Evolutionary conservation across 106 monocot genomes (phyloP), one percentile per base, ranked within the genome.

Genomic region (Narthecium ossifragum): DNA sequence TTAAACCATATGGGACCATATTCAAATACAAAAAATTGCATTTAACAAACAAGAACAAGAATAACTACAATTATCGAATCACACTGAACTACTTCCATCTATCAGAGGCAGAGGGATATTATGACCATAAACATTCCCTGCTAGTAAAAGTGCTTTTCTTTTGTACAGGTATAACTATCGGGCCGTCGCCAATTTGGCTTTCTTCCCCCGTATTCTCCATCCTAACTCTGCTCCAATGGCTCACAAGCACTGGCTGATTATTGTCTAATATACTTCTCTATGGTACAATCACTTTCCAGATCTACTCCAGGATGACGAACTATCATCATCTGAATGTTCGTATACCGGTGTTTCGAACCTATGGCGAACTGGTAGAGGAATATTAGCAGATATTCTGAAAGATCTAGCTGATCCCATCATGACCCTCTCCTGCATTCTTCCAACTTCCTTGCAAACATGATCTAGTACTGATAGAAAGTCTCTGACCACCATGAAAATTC

Each of bases 401-500:
- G 88, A 79, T 33, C 78, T 60, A 8, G 78, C 76, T 20, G 88
- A 79, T 1, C 88, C 82, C 52, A 88, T 67, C 52, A 85, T 23
- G 3, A 77, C 51, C 43, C 76, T 74, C 51, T 79, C 77, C 13
- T 85, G 88, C 46, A 75, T 51, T 37, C 71, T 71, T 13, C 75
- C 72, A 0, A 81, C 80, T 39, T 92, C 92, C 66, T 63, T 81
- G 81, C 92, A 92, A 0, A 92, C 92, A 41, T 73, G 32, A 53
- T 79, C 92, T 0, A 92, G 67, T 17, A 81, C 63, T 10, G 73
- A 41, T 4, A 92, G 67, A 62, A 92, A 88, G 55, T 92, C 88
- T 46, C 84, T 88, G 48, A 88, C 88, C 56, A 88, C 84, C 72
- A 76, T 62, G 56, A 92, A 92, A 38, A 92, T 88, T 60, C 88